A percentile compares a stretch with the other conserved stretches of the same genome.
These are phyloP conservation scores for Cordyceps farinosa DNA, from an alignment of 2,329 filamentous ascomycete genomes.

Conservation along the genomic window DNA sequence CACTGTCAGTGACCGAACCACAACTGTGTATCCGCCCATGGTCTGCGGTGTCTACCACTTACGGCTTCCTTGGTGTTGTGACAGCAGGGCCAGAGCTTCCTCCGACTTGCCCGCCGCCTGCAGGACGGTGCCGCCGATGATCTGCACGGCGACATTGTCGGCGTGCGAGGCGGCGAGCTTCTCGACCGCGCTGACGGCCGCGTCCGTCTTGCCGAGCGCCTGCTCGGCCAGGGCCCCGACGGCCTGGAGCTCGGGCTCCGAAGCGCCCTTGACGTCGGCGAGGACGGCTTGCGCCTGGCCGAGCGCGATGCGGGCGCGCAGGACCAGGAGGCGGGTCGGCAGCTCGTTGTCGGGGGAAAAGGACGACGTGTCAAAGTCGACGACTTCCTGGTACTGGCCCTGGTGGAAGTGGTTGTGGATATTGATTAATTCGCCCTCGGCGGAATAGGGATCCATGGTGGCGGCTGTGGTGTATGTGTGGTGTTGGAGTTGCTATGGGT, in stretches of 20 bases:
- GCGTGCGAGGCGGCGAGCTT: slow-evolving; percentile 62
- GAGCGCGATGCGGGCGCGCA: slow-evolving; percentile 79
- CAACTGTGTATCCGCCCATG: slow-evolving; percentile 12
- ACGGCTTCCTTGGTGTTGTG: slow-evolving; percentile 84
- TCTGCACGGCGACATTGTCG: slow-evolving; percentile 77
- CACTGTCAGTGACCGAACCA: slow-evolving; percentile 23
- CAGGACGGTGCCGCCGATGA: slow-evolving; percentile 76
- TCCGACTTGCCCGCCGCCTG: slow-evolving; percentile 79
- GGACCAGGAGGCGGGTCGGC: slow-evolving; percentile 71
- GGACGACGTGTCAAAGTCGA: slow-evolving; percentile 78
- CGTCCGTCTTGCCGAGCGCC: slow-evolving; percentile 54
- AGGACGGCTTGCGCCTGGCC: slow-evolving; percentile 73
- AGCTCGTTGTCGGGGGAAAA: slow-evolving; percentile 77
- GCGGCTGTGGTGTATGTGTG: slow-evolving; percentile 26
- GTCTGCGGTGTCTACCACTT: slow-evolving; percentile 35
- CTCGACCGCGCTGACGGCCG: slow-evolving; percentile 61
- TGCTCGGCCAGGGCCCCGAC: slow-evolving; percentile 72
- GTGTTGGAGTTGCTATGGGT: not conserved
- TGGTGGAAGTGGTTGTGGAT: slow-evolving; percentile 69
- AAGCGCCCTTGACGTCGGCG: slow-evolving; percentile 61
- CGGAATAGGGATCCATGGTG: slow-evolving; percentile 65
- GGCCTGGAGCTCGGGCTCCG: slow-evolving; percentile 71
- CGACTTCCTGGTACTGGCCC: slow-evolving; percentile 80
- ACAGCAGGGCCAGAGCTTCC: slow-evolving; percentile 74
- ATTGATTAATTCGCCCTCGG: slow-evolving; percentile 69